Conservation (phyloP, 2,329 filamentous ascomycete genomes). For the Diplodia sapinea region DNA sequence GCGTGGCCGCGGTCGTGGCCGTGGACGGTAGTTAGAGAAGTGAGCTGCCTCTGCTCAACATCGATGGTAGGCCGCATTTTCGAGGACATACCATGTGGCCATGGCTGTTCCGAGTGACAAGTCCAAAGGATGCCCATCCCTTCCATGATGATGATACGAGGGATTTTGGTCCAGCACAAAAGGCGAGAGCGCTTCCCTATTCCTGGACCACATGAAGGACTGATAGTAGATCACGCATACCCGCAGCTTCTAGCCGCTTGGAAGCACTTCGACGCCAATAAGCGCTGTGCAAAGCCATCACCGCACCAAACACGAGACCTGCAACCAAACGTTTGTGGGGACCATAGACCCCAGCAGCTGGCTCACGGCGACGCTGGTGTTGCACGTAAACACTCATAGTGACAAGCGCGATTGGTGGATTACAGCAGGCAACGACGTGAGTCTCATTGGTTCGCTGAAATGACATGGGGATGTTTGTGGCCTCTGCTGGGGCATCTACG, state of each 20-base stretch:
- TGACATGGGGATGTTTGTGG: neutral
- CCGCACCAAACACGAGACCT: neutral
- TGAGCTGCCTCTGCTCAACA: neutral
- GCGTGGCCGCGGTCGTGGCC: conserved; percentile 48
- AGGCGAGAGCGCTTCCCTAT: neutral
- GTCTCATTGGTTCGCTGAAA: neutral
- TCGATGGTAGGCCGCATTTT: neutral
- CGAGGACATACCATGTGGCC: neutral
- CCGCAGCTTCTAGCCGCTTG: neutral
- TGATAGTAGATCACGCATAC: neutral
- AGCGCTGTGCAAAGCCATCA: neutral
- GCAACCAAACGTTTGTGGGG: neutral
- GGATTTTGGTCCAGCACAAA: neutral
- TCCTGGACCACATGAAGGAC: neutral
- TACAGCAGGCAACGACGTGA: neutral
- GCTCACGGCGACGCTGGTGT: neutral
- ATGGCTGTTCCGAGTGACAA: neutral
- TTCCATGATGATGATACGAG: neutral
- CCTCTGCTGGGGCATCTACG: neutral
- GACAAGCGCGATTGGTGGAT: neutral
- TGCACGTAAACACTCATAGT: neutral
- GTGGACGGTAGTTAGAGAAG: conserved; percentile 11
- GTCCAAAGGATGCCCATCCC: neutral
- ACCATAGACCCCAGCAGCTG: neutral
- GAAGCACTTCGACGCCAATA: neutral